Evolutionary conservation across 139 green algal species (phyloP), one percentile per base, ranked within the genome.

Genomic region (Penium margaritaceum): DNA sequence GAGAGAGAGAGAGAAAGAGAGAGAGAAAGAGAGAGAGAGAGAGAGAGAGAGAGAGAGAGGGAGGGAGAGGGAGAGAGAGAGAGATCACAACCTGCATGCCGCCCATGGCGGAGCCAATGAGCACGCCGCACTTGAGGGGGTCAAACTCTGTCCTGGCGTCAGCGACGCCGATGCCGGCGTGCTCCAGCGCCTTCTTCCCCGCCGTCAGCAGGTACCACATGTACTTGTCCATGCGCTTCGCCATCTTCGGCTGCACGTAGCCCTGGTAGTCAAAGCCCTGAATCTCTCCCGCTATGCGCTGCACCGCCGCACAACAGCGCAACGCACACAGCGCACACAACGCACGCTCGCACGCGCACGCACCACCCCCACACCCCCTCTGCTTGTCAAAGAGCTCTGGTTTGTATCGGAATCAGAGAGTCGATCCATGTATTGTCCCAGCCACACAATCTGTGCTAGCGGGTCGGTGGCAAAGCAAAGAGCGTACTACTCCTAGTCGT

Each of bases 211-310:
- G 85, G 86, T 98, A 98, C 67, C 88, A 89, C 1, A 97, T 84
- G 85, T 89, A 97, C 83, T 96, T 87, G 74, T 99, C 94, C 72
- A 97, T 95, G 39, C 94, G 89, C 41, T 93, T 85, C 4, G 87
- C 87, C 74, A 91, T 96, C 88, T 97, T 98, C 78, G 88, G 90
- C 80, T 96, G 88, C 34, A 99, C 96, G 51, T 91, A 90, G 79
- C 80, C 86, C 5, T 84, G 76, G 24, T 35, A 41, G 65, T 73
- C 84, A 76, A 98, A 97, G 81, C 93, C 80, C 38, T 87, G 89
- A 84, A 99, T 99, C 79, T 98, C 90, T 14, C 72, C 94, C 14
- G 82, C 94, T 72, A 99, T 97, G 32, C 82, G 88, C 72, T 78
- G 72, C n/a, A 4, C 32, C 27, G n/a, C n/a, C n/a, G n/a, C n/a